Evolutionary conservation across 805 yeast species (phyloP).

Genomic region (Ogataea pilisensis): DNA sequence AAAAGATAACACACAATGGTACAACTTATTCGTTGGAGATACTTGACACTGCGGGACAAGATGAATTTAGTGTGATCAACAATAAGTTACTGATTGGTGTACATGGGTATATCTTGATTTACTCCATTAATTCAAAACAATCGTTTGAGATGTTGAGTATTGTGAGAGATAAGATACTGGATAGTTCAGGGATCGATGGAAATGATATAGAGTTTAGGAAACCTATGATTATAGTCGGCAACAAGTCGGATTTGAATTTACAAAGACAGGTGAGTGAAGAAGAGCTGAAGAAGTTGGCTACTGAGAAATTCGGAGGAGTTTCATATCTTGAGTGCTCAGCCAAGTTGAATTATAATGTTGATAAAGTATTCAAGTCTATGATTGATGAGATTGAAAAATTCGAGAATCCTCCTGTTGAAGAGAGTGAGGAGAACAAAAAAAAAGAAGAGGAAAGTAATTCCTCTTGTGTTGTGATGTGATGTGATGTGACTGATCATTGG

Average conservation of each 20-base stretch:
- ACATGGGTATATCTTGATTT: slow-evolving; percentile 79
- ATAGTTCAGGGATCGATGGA: slow-evolving; percentile 44
- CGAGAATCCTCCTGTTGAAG: slow-evolving; percentile 8
- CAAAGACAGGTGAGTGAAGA: slow-evolving; percentile 52
- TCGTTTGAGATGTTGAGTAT: slow-evolving; percentile 74
- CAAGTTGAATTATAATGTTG: slow-evolving; percentile 41
- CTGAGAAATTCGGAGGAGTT: slow-evolving; percentile 36
- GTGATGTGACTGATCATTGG: background rate
- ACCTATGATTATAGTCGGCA: slow-evolving; percentile 47
- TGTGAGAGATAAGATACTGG: slow-evolving; percentile 79
- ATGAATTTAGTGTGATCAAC: slow-evolving; percentile 76
- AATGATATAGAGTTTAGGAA: slow-evolving; percentile 39
- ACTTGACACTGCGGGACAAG: slow-evolving; percentile 91
- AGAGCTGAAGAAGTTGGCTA: slow-evolving; percentile 46
- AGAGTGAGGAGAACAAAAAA: slow-evolving; percentile 4
- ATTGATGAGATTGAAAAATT: slow-evolving; percentile 52
- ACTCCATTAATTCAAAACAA: slow-evolving; percentile 72
- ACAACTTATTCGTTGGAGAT: slow-evolving; percentile 79
- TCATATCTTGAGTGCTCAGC: slow-evolving; percentile 48
- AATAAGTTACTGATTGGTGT: slow-evolving; percentile 76
- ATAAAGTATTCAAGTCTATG: slow-evolving; percentile 54
- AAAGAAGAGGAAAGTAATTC: background rate
- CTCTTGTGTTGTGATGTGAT: slow-evolving; percentile 1
- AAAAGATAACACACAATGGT: slow-evolving; percentile 61
- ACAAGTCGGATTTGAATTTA: slow-evolving; percentile 50